Base-by-base conservation (phyloP, 2,329 filamentous ascomycete genomes). In the Colletotrichum spinosum region DNA sequence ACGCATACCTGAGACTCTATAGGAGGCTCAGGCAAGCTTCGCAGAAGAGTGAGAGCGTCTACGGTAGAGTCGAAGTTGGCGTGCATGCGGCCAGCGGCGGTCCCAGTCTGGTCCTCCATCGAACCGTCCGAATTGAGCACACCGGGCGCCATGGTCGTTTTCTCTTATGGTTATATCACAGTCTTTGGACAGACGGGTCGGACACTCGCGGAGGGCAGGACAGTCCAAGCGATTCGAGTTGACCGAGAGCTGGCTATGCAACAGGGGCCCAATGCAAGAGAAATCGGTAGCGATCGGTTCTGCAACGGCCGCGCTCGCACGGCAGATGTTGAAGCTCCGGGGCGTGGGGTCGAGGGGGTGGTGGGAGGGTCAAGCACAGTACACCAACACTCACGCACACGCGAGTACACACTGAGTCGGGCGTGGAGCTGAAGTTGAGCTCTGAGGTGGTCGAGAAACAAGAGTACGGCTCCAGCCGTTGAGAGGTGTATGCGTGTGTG, bases 1-100 rank as follows among this genome's bases (percentile, higher is more conserved):
- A 87, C 79, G 69, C 83, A 83, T 38, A 85, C 83, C 69, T 82
- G 79, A 51, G 79, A 80, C 69, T 80, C 77, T 38, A 78, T 73
- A 13, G 81, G 80, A n/a, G 79, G 76, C 68, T 82, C 79, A 57
- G 80, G 82, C 69, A 82, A 78, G 73, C 80, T 85, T 70, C 81
- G 76, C 34, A 86, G 78, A 53, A 83, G 77, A 42, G 83, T 82
- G 48, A 86, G 76, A 55, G 81, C 79, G 68, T 84, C 81, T 64
- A 80, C 77, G 59, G 75, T 75, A 54, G 75, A 72, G 55, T 79
- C 76, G 34, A 75, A 72, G 46, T 76, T 68, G 13, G 70, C 70
- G 17, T 75, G 73, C 46, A 76, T 73, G 39, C 73, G 72, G 35
- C 71, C 65, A 15, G 61, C 65, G 50, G 60, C 60, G 53, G 48